phyloP scores from a whole-genome alignment of 148 eudicot species.

The Camellia lanceoleosa region DNA sequence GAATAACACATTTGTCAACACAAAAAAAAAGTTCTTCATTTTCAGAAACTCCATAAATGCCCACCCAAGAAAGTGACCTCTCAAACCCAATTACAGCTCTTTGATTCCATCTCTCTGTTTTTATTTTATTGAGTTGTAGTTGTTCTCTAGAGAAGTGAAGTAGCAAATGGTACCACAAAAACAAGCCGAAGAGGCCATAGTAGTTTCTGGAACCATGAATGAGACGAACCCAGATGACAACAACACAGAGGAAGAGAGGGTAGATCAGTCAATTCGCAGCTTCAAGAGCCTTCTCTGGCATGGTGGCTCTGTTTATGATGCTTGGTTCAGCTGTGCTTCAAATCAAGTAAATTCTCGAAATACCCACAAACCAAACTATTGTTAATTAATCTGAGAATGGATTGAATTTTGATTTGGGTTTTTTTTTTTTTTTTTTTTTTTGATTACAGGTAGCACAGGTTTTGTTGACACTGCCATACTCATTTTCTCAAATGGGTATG shows the following conservation, averaged over 20 bases:
- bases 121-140: neutral
- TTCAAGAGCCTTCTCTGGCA: conserved; percentile 41
- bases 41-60: neutral
- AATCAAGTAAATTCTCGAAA: conserved; percentile 31
- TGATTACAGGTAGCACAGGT: conserved; percentile 49
- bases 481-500: conserved; percentile 59
- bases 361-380: neutral
- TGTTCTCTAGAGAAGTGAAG: neutral
- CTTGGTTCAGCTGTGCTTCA: conserved; percentile 55
- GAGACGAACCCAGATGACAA: conserved; percentile 16
- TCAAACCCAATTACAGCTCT: neutral
- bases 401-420: neutral
- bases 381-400: no score
- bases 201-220: conserved; percentile 20
- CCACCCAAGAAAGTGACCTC: neutral
- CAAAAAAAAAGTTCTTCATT: neutral
- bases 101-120: neutral
- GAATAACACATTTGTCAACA: neutral
- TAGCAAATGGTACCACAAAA: conserved; percentile 25
- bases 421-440: neutral
- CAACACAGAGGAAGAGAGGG: conserved; percentile 18
- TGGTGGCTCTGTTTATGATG: conserved; percentile 53
- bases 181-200: conserved; percentile 39
- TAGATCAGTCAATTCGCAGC: conserved; percentile 19
- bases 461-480: conserved; percentile 47